Evolutionary conservation across 2,329 filamentous ascomycete species (phyloP).

Genomic region (Trichophyton mentagrophytes): DNA sequence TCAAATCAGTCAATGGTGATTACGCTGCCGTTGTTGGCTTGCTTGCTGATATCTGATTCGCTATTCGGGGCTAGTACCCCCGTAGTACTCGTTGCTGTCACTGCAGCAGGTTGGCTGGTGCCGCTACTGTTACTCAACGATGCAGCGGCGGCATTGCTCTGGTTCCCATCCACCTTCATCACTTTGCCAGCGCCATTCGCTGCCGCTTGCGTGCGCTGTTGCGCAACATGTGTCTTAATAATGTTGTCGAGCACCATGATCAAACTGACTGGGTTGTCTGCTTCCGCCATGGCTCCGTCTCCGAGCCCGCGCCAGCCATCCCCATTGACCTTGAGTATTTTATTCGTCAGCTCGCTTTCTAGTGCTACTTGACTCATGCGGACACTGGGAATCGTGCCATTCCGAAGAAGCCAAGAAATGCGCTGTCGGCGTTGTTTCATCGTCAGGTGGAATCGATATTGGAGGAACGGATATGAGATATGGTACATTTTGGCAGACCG

Average conservation of each 20-base stretch:
- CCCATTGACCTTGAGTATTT: slow-evolving; percentile 25
- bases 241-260: slow-evolving; percentile 15
- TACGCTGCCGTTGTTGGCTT: not conserved
- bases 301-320: slow-evolving; percentile 31
- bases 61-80: not conserved
- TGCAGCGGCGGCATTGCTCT: not conserved
- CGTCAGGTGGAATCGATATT: slow-evolving; percentile 23
- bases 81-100: not conserved
- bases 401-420: slow-evolving; percentile 26
- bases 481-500: slow-evolving; percentile 26
- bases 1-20: slow-evolving; percentile 3
- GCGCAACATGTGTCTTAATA: slow-evolving; percentile 8
- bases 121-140: not conserved
- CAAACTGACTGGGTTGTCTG: slow-evolving; percentile 23
- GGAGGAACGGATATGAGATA: slow-evolving; percentile 25
- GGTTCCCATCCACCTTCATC: not conserved
- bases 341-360: slow-evolving; percentile 19
- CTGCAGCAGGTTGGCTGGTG: not conserved
- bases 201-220: not conserved
- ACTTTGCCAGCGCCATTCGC: no score
- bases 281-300: slow-evolving; percentile 25
- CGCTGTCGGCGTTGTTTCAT: slow-evolving; percentile 19
- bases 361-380: slow-evolving; percentile 14
- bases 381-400: slow-evolving; percentile 15
- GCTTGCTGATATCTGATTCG: not conserved